Conservation (phyloP, 805 yeast genomes). For the Pichia cabralensis region DNA sequence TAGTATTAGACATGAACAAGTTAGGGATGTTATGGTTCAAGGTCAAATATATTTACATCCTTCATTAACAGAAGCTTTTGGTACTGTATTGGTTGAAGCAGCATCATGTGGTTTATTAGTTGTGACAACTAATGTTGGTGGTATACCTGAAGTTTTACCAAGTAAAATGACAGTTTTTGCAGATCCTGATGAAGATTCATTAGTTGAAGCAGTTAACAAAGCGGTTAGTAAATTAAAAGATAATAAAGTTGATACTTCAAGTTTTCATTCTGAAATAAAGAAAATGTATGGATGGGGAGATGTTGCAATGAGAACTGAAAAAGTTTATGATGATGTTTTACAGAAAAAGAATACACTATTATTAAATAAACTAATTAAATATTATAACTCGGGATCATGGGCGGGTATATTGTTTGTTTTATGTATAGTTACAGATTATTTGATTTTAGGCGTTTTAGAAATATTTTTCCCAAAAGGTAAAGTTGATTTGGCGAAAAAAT, state of each 20-base stretch:
- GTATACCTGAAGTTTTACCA: conserved; percentile 94
- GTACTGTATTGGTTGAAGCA: conserved; percentile 94
- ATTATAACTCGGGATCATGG: conserved; percentile 67
- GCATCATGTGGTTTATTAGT: conserved; percentile 91
- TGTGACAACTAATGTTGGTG: conserved; percentile 94
- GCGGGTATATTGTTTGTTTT: conserved; percentile 79
- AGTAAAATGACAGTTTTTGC: conserved; percentile 89
- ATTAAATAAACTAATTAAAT: conserved; percentile 48
- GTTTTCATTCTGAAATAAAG: conserved; percentile 68
- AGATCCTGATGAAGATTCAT: conserved; percentile 73
- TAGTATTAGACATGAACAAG: conserved; percentile 84
- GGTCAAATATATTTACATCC: conserved; percentile 95
- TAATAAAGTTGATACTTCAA: conserved; percentile 55
- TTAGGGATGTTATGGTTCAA: conserved; percentile 81
- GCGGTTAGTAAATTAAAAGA: conserved; percentile 57
- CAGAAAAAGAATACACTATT: conserved; percentile 28
- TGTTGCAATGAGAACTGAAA: conserved; percentile 78
- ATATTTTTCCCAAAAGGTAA: conserved; percentile 54
- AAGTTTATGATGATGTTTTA: conserved; percentile 50
- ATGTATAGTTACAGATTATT: conserved; percentile 71
- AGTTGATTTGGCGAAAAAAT: conserved; percentile 71
- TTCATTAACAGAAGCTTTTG: conserved; percentile 93
- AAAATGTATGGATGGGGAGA: conserved; percentile 88
- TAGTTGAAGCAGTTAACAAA: conserved; percentile 58
- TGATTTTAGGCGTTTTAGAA: conserved; percentile 54